These are phyloP conservation scores for Paracoccidioides lutzii DNA, from an alignment of 2,329 filamentous ascomycete species.

Conservation along the genomic window DNA sequence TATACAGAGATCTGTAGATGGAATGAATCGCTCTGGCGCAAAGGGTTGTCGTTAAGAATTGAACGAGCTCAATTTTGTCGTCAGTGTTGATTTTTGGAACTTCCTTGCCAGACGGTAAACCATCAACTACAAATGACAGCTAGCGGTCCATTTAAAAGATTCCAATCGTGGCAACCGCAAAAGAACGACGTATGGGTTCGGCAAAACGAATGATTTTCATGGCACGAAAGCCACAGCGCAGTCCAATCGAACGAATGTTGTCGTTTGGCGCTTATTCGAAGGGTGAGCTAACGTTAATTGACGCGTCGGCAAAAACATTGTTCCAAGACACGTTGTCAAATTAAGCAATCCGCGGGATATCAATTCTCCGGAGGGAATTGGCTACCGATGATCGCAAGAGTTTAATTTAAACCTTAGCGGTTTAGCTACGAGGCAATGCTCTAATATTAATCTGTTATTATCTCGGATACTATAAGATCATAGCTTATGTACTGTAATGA, in stretches of 20 bases:
- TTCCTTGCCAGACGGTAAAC: neutral
- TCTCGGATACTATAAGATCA: neutral
- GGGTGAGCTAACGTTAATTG: too few species aligned
- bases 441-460: neutral
- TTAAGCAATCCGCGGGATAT: neutral
- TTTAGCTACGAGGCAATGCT: too few species aligned
- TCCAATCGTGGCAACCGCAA: neutral
- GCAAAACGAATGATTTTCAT: neutral
- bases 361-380: neutral
- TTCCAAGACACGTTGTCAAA: neutral
- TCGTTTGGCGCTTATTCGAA: neutral
- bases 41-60: neutral
- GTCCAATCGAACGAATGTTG: neutral
- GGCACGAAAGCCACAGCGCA: neutral
- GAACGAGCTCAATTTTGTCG: neutral
- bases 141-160: neutral
- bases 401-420: too few species aligned
- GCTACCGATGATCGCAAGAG: neutral
- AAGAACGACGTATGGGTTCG: neutral
- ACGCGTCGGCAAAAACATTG: neutral
- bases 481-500: neutral
- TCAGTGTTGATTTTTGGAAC: neutral
- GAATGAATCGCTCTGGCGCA: neutral
- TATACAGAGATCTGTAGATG: neutral
- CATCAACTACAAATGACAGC: neutral